phyloP scores from a whole-genome alignment of 371 early-diverging fungal species.

The Circinella minor region DNA sequence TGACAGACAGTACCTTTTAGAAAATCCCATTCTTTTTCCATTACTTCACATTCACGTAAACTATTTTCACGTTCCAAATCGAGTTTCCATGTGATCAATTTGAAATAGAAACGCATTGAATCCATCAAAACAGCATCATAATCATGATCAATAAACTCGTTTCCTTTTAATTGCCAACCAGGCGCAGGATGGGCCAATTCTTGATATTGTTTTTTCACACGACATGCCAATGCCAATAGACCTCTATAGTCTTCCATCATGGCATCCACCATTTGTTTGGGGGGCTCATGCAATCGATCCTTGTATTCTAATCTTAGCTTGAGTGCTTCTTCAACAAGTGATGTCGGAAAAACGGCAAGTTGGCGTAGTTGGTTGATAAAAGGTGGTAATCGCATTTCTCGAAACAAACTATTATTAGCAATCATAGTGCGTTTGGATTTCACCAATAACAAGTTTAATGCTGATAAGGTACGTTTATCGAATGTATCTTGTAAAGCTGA shows the following conservation, averaged over 20 bases:
- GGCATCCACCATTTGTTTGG: conserved; percentile 77
- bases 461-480: conserved; percentile 73
- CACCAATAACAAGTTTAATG: conserved; percentile 52
- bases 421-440: conserved; percentile 75
- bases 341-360: conserved; percentile 80
- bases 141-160: conserved; percentile 60
- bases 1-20: conserved; percentile 67
- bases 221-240: conserved; percentile 72
- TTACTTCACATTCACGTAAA: conserved; percentile 76
- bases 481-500: conserved; percentile 81
- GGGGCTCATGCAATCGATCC: conserved; percentile 70
- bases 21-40: conserved; percentile 86
- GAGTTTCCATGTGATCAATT: conserved; percentile 75
- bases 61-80: conserved; percentile 59
- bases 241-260: conserved; percentile 83
- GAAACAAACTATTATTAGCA: conserved; percentile 63
- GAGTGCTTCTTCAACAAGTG: conserved; percentile 79
- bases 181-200: conserved; percentile 65
- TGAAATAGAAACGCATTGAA: conserved; percentile 80
- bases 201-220: conserved; percentile 72
- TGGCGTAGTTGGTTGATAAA: conserved; percentile 68
- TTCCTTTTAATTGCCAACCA: conserved; percentile 72
- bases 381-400: conserved; percentile 73
- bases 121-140: conserved; percentile 77
- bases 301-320: conserved; percentile 79